These are phyloP conservation scores for Adansonia digitata DNA, from an alignment of 345 rosid species.

Conservation along the genomic window DNA sequence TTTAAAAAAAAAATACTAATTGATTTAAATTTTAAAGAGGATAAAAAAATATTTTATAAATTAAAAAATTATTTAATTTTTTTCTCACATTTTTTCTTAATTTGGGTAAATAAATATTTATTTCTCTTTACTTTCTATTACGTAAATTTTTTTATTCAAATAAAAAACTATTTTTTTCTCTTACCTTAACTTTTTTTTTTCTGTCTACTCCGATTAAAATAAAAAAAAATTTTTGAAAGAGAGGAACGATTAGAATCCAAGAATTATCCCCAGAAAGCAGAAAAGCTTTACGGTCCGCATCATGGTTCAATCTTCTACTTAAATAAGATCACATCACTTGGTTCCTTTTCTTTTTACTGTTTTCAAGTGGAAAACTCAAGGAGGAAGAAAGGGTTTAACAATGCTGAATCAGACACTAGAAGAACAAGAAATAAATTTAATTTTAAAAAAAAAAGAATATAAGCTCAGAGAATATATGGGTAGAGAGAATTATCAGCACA, in stretches of 20 bases:
- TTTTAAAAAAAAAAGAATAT: too few relatives aligned
- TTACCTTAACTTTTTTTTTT: too few relatives aligned
- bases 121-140: too few relatives aligned
- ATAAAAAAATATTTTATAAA: too few relatives aligned
- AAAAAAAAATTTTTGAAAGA: background rate
- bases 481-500: slow-evolving; percentile 49
- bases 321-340: slow-evolving; percentile 37
- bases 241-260: slow-evolving; percentile 54
- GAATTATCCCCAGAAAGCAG: slow-evolving; percentile 40
- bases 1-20: too few relatives aligned
- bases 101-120: too few relatives aligned
- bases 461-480: slow-evolving; percentile 51
- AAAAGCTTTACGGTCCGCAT: slow-evolving; percentile 54
- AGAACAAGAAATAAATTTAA: background rate
- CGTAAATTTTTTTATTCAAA: too few relatives aligned
- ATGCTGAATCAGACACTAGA: background rate
- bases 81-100: too few relatives aligned
- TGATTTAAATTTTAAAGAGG: too few relatives aligned
- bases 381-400: background rate
- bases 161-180: too few relatives aligned
- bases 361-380: background rate
- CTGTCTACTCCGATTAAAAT: too few relatives aligned
- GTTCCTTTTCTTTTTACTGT: slow-evolving; percentile 1
- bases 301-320: slow-evolving; percentile 35
- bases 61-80: too few relatives aligned